Percentiles rank a stretch among this genome's conserved stretches.
These are phyloP conservation scores for Sarocladium oryzae DNA, from an alignment of 2,329 filamentous ascomycete genomes.

Conservation along the genomic window DNA sequence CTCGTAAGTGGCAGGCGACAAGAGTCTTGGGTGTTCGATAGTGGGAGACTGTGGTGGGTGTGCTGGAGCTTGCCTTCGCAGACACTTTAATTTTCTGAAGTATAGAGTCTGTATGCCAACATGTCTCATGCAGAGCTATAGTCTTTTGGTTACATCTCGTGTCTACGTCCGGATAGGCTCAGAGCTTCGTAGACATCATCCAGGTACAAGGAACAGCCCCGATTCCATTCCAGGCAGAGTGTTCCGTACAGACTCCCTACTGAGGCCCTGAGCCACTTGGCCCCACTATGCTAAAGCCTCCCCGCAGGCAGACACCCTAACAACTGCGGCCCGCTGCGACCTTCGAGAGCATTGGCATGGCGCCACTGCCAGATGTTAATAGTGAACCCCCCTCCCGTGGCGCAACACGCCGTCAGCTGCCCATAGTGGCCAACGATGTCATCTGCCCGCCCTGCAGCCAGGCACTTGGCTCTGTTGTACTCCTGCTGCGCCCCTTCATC, in stretches of 20 bases:
- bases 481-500: constrained; percentile 5
- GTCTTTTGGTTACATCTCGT: too few relatives aligned
- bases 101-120: too few relatives aligned
- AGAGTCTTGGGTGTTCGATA: too few relatives aligned
- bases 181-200: too few relatives aligned
- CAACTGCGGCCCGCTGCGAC: constrained; percentile 5
- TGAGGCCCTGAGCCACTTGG: neutral
- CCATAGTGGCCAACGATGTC: constrained; percentile 6
- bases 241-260: too few relatives aligned
- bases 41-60: too few relatives aligned
- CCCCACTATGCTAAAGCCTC: neutral
- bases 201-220: too few relatives aligned
- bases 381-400: neutral
- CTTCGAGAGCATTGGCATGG: neutral
- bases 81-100: too few relatives aligned
- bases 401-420: neutral
- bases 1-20: neutral
- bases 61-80: too few relatives aligned
- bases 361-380: neutral
- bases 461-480: constrained; percentile 6
- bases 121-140: too few relatives aligned
- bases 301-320: constrained; percentile 1
- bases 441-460: constrained; percentile 1
- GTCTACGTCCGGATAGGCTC: too few relatives aligned
- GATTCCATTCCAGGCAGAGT: too few relatives aligned